Conservation (phyloP, 2,329 filamentous ascomycete genomes). For the Colletotrichum spinosum region DNA sequence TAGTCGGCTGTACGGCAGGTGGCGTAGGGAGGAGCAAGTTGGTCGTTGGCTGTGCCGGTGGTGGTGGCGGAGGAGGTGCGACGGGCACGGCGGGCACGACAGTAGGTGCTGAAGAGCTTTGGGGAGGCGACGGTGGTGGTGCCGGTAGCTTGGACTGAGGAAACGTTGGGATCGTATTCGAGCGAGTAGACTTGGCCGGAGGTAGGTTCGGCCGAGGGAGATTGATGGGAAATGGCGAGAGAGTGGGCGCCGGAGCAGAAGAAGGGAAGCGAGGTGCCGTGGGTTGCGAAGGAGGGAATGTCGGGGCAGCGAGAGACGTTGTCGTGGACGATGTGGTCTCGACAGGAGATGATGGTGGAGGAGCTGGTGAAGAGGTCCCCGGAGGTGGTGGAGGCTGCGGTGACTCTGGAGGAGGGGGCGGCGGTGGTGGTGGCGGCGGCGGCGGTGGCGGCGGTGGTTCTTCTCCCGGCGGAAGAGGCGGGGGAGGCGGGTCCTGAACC, state of each 20-base stretch:
- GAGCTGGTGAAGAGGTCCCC: not conserved
- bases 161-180: slow-evolving; percentile 2
- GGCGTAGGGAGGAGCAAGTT: not conserved
- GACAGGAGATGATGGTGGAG: slow-evolving; percentile 7
- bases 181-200: slow-evolving; percentile 6
- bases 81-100: not conserved
- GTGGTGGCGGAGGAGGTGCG: not conserved
- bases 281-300: slow-evolving; percentile 9
- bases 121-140: slow-evolving; percentile 1
- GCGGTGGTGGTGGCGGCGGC: not conserved
- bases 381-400: slow-evolving; percentile 1
- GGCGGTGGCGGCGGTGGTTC: not conserved
- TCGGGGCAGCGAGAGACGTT: slow-evolving; percentile 2
- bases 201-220: slow-evolving; percentile 9
- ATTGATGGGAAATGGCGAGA: not conserved
- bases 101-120: slow-evolving; percentile 7
- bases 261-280: not conserved
- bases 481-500: slow-evolving; percentile 16
- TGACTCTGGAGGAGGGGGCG: slow-evolving; percentile 6
- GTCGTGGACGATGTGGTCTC: slow-evolving; percentile 8
- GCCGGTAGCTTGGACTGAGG: slow-evolving; percentile 9
- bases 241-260: slow-evolving; percentile 13
- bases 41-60: slow-evolving; percentile 5
- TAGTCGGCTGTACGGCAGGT: slow-evolving; percentile 20
- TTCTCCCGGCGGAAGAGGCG: slow-evolving; percentile 10